These are phyloP conservation scores for Kalanchoe fedtschenkoi DNA, from an alignment of 164 flowering plant species.

Conservation along the genomic window DNA sequence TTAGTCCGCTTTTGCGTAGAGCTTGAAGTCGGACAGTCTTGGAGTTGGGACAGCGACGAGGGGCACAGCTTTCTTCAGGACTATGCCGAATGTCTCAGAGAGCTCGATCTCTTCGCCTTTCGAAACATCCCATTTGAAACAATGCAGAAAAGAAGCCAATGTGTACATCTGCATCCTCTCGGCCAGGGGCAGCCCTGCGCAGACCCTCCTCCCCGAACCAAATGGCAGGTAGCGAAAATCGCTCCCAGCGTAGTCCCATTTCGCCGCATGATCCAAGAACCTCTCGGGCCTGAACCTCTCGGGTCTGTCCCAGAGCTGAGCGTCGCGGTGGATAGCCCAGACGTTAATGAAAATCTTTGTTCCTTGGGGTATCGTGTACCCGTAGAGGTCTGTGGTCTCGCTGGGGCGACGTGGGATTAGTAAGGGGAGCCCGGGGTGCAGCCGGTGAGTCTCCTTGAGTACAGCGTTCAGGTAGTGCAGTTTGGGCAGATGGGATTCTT, in stretches of 20 bases:
- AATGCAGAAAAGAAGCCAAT: conserved; percentile 34
- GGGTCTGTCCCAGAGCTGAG: conserved; percentile 31
- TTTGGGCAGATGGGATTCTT: conserved; percentile 23
- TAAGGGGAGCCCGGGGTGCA: conserved; percentile 26
- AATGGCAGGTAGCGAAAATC: conserved; percentile 36
- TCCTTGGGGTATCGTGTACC: conserved; percentile 26
- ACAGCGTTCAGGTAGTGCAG: conserved; percentile 26
- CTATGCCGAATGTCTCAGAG: conserved; percentile 28
- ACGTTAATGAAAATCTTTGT: conserved; percentile 24
- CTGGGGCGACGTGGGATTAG: conserved; percentile 17
- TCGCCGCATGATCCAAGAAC: conserved; percentile 15
- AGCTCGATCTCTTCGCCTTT: conserved; percentile 20
- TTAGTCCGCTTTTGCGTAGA: conserved; percentile 7
- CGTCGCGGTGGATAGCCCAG: conserved; percentile 45
- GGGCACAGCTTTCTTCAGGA: conserved; percentile 23
- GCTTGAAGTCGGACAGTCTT: conserved; percentile 19
- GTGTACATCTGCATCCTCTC: conserved; percentile 21
- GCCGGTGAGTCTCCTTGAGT: conserved; percentile 28
- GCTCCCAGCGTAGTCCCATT: conserved; percentile 24
- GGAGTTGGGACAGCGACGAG: conserved; percentile 32
- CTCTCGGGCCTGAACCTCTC: conserved; percentile 30
- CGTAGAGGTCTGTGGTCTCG: conserved; percentile 17
- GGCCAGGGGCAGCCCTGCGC: conserved; percentile 36
- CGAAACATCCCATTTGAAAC: conserved; percentile 28
- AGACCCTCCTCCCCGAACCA: conserved; percentile 44